phyloP scores from a whole-genome alignment of 1,139 yeast genomes.

The Geotrichum europaeum region DNA sequence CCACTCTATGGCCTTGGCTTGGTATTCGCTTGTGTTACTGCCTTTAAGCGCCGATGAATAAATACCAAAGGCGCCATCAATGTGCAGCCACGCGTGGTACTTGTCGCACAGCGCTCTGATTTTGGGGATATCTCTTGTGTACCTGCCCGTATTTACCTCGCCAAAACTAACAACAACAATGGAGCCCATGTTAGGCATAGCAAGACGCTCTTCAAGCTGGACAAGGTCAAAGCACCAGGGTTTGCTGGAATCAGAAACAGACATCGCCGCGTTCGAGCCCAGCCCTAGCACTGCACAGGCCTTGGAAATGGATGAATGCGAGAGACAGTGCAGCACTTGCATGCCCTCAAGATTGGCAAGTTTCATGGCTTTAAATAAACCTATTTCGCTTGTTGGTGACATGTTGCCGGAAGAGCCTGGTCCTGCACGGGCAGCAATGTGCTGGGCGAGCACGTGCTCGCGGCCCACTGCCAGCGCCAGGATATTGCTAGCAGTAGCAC shows the following conservation, averaged over 20 bases:
- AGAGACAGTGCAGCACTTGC: conserved; percentile 23
- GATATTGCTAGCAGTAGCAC: conserved; percentile 30
- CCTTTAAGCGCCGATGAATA: conserved; percentile 21
- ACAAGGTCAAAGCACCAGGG: conserved; percentile 27
- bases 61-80: conserved; percentile 30
- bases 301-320: conserved; percentile 27
- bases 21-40: background rate
- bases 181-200: conserved; percentile 6
- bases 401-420: background rate
- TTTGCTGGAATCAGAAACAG: conserved; percentile 11
- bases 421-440: background rate
- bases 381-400: conserved; percentile 7
- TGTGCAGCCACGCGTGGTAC: conserved; percentile 29
- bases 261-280: conserved; percentile 23
- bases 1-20: conserved; percentile 18
- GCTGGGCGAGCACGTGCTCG: conserved; percentile 19
- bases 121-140: conserved; percentile 20
- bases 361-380: conserved; percentile 18
- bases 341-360: conserved; percentile 21
- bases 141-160: conserved; percentile 29
- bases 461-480: conserved; percentile 26
- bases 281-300: conserved; percentile 28
- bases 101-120: conserved; percentile 26
- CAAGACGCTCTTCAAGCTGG: conserved; percentile 20
- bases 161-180: conserved; percentile 28